Evolutionary conservation across 345 rosid species (phyloP).

Genomic region (Syzygium grande): DNA sequence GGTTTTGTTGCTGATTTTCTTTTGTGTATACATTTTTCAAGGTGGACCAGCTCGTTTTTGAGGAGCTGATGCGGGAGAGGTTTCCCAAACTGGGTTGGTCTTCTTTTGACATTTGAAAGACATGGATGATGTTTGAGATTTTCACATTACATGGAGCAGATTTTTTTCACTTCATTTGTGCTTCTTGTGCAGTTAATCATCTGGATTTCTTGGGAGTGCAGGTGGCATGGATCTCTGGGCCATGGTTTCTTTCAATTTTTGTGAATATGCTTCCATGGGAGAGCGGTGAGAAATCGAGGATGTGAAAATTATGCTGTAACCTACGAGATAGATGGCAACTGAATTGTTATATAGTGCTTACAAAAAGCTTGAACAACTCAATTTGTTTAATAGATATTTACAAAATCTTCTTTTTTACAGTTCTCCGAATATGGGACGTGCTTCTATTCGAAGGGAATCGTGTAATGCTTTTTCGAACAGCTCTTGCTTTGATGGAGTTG

Average conservation of each 20-base stretch:
- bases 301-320: background rate
- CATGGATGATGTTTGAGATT: slow-evolving; percentile 5
- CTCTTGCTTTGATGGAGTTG: slow-evolving; percentile 89
- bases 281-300: slow-evolving; percentile 49
- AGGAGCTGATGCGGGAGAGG: slow-evolving; percentile 87
- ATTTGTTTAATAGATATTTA: background rate
- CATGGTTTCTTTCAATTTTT: slow-evolving; percentile 98
- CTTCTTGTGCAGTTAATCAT: slow-evolving; percentile 92
- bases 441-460: slow-evolving; percentile 93
- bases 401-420: slow-evolving; percentile 26
- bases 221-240: slow-evolving; percentile 93
- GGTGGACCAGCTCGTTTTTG: slow-evolving; percentile 99
- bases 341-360: background rate
- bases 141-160: slow-evolving; percentile 21
- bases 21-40: slow-evolving; percentile 13
- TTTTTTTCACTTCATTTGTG: slow-evolving; percentile 31
- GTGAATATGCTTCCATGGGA: slow-evolving; percentile 98
- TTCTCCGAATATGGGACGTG: slow-evolving; percentile 98
- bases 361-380: background rate
- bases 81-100: slow-evolving; percentile 94
- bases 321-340: background rate
- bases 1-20: background rate
- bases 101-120: slow-evolving; percentile 7
- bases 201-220: slow-evolving; percentile 99
- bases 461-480: slow-evolving; percentile 87